Conservation (phyloP, 805 yeast genomes). For the Millerozyma miso region DNA sequence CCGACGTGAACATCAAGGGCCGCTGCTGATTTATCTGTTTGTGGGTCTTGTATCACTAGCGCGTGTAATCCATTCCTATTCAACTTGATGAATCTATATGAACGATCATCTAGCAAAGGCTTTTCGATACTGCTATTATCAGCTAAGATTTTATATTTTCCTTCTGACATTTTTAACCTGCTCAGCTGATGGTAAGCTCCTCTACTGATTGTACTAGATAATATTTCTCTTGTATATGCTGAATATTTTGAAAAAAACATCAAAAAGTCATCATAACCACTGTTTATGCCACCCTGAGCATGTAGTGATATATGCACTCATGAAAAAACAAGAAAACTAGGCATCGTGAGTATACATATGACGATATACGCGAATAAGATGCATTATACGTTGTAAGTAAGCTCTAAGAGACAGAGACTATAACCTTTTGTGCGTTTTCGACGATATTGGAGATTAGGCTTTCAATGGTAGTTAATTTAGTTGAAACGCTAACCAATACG, state of each 20-base stretch:
- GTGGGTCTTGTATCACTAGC: slow-evolving; percentile 61
- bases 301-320: neutral
- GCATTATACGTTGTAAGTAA: neutral
- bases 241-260: neutral
- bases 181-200: neutral
- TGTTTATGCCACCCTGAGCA: neutral
- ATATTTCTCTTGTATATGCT: neutral
- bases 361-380: neutral
- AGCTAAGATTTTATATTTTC: slow-evolving; percentile 19
- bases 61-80: slow-evolving; percentile 53
- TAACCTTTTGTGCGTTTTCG: slow-evolving; percentile 10
- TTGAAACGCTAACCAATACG: slow-evolving; percentile 53
- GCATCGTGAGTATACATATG: neutral
- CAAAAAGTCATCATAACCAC: neutral
- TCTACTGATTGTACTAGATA: neutral
- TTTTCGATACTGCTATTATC: slow-evolving; percentile 32
- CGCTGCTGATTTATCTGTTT: slow-evolving; percentile 74
- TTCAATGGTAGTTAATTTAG: slow-evolving; percentile 62
- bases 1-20: slow-evolving; percentile 78
- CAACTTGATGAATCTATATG: slow-evolving; percentile 61
- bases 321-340: neutral
- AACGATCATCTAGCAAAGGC: slow-evolving; percentile 67
- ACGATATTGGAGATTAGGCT: slow-evolving; percentile 37
- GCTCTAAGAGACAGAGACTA: neutral
- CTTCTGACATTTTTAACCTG: slow-evolving; percentile 3